A percentile compares a stretch with the other conserved stretches of the same genome.
Evolutionary conservation across 202 grass and related monocot species (phyloP).

Genomic region (Schoenoplectus triqueter): DNA sequence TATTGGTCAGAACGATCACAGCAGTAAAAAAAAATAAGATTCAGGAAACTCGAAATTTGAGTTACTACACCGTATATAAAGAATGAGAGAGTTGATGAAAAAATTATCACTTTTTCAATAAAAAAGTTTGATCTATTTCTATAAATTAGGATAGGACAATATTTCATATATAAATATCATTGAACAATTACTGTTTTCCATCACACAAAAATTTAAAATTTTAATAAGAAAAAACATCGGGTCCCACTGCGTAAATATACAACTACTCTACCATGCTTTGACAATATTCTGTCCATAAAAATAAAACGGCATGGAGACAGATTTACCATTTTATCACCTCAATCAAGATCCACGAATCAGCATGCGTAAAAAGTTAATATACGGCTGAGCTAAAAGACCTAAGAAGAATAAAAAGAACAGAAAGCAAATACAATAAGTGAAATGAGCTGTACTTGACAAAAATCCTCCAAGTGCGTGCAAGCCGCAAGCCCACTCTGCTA

Average conservation of each 20-base stretch:
- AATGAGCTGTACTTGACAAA: slow-evolving; percentile 22
- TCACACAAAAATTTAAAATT: neutral
- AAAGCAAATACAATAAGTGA: slow-evolving; percentile 26
- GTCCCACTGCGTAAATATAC: neutral
- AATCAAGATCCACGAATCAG: slow-evolving; percentile 31
- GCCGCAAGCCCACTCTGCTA: slow-evolving; percentile 35
- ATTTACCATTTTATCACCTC: neutral
- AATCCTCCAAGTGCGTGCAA: slow-evolving; percentile 33
- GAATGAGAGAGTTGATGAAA: too few species aligned
- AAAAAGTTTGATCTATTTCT: neutral
- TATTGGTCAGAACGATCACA: too few species aligned
- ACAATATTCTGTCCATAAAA: neutral
- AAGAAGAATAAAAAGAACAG: neutral
- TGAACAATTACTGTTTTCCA: neutral
- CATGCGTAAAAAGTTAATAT: neutral
- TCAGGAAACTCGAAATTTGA: too few species aligned
- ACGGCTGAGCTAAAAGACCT: neutral
- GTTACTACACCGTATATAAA: too few species aligned
- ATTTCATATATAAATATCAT: neutral
- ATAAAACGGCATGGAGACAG: neutral
- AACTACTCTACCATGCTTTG: neutral
- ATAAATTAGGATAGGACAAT: neutral
- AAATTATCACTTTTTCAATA: too few species aligned
- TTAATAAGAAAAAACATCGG: neutral
- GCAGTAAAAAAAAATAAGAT: too few species aligned